Evolutionary conservation across 2,329 filamentous ascomycete genomes (phyloP), one percentile per base, ranked within the genome.

Genomic region (Dactylellina drechsleri): DNA sequence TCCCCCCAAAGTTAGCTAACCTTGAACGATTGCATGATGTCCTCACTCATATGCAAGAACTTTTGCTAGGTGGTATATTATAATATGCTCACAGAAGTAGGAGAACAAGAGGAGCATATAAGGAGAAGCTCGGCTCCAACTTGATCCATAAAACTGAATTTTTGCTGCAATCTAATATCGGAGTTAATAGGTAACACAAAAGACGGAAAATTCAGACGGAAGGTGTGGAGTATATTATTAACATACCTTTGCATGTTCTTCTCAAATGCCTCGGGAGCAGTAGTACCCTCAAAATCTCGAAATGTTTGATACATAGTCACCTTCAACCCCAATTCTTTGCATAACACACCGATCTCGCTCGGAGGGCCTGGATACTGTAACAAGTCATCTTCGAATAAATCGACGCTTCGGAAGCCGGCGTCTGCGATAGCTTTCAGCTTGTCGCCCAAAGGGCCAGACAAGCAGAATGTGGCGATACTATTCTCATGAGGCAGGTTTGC

Each of bases 261-360:
- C 18, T 76, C 67, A 70, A 76, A 76, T 61, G 73, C 76, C 59
- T 76, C 76, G 50, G 66, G 66, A 60, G 56, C 66, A 52, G 66
- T 53, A 59, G 76, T 75, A 59, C 76, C 76, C 66, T 77, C 76
- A 58, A 77, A 72, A 68, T 77, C 76, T 57, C 76, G 60, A 70
- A 77, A 77, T 57, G 76, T 75, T 57, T 77, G 76, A 62, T 77
- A 77, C 76, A 77, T 77, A 50, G 73, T 62, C 54, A 77, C 65
- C 66, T 72, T 77, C 58, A 77, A 72, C 41, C 76, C 76, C 58
- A 77, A 75, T 52, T 77, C 76, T 67, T 76, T 71, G 59, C 76
- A 77, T 12, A 76, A 45, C 49, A 56, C 36, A 45, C 70, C 67
- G 40, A 77, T 70, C 54, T 77, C 76, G 64, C 66, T 66, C 36